Evolutionary conservation across 805 yeast genomes (phyloP).

Genomic region (Candida alai): DNA sequence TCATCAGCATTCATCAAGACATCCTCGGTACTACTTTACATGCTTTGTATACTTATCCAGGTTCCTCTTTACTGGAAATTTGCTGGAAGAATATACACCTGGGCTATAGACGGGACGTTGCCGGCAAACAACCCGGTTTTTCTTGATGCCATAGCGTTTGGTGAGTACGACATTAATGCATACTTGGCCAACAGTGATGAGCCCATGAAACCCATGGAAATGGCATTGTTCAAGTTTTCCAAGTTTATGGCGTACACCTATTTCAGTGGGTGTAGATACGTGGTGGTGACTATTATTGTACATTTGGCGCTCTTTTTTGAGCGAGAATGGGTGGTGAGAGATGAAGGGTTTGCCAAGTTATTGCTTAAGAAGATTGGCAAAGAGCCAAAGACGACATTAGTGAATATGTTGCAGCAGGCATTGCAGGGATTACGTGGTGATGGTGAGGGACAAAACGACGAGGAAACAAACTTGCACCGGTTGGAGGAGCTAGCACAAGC

Average conservation of each 20-base stretch:
- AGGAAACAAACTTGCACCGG: slow-evolving; percentile 15
- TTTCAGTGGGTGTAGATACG: slow-evolving; percentile 35
- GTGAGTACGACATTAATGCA: slow-evolving; percentile 20
- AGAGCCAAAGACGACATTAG: slow-evolving; percentile 41
- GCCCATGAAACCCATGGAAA: slow-evolving; percentile 7
- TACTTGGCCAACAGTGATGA: slow-evolving; percentile 3
- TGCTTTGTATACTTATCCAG: slow-evolving; percentile 44
- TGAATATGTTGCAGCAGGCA: slow-evolving; percentile 33
- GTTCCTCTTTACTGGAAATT: slow-evolving; percentile 58
- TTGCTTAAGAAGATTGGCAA: slow-evolving; percentile 58
- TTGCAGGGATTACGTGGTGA: slow-evolving; percentile 22
- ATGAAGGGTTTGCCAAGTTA: slow-evolving; percentile 62
- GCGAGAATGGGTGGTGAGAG: slow-evolving; percentile 70
- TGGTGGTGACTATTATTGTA: slow-evolving; percentile 37
- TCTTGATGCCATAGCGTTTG: slow-evolving; percentile 35
- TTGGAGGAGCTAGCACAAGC: slow-evolving; percentile 29
- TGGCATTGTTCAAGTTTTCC: slow-evolving; percentile 16
- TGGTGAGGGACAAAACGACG: slow-evolving; percentile 20
- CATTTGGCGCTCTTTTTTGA: slow-evolving; percentile 50
- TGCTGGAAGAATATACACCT: slow-evolving; percentile 50
- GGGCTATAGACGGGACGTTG: slow-evolving; percentile 51
- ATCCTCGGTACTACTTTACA: slow-evolving; percentile 28
- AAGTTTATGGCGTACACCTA: slow-evolving; percentile 30
- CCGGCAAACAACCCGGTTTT: slow-evolving; percentile 32
- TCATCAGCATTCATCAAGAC: slow-evolving; percentile 14